Evolutionary conservation across 176 grass and related monocot genomes (phyloP).

Genomic region (Microstegium vimineum): DNA sequence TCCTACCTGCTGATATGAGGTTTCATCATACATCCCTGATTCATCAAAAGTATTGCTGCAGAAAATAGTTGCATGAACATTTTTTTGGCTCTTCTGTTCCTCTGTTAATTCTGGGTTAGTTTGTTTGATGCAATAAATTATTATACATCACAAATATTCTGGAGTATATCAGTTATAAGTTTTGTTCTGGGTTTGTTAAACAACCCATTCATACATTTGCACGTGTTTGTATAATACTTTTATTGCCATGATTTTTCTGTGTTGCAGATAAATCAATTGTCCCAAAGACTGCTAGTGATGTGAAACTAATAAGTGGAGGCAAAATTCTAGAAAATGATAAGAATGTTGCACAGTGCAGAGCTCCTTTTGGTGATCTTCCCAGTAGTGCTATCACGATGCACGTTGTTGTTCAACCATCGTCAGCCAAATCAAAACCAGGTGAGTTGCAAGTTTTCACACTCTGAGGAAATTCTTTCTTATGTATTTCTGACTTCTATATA

Average conservation of each 20-base stretch:
- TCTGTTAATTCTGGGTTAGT: background rate
- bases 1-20: background rate
- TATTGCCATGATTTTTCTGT: slow-evolving; percentile 20
- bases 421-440: slow-evolving; percentile 68
- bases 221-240: background rate
- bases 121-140: background rate
- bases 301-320: slow-evolving; percentile 69
- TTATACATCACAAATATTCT: background rate
- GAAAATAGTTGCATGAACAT: background rate
- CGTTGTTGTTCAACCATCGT: slow-evolving; percentile 62
- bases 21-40: background rate
- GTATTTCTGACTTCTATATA: background rate
- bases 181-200: slow-evolving; percentile 14
- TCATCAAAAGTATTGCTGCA: background rate
- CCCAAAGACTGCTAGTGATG: slow-evolving; percentile 66
- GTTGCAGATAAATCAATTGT: slow-evolving; percentile 60
- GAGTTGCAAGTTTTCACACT: background rate
- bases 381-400: slow-evolving; percentile 68
- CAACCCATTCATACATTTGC: background rate
- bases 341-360: slow-evolving; percentile 62
- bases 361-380: slow-evolving; percentile 65
- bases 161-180: slow-evolving; percentile 1
- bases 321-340: slow-evolving; percentile 77
- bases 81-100: background rate
- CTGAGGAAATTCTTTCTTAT: slow-evolving; percentile 7